Percentiles rank a stretch among this genome's conserved stretches.
Conservation (phyloP, 1,284 basidiomycete genomes). For the Flammula alnicola region DNA sequence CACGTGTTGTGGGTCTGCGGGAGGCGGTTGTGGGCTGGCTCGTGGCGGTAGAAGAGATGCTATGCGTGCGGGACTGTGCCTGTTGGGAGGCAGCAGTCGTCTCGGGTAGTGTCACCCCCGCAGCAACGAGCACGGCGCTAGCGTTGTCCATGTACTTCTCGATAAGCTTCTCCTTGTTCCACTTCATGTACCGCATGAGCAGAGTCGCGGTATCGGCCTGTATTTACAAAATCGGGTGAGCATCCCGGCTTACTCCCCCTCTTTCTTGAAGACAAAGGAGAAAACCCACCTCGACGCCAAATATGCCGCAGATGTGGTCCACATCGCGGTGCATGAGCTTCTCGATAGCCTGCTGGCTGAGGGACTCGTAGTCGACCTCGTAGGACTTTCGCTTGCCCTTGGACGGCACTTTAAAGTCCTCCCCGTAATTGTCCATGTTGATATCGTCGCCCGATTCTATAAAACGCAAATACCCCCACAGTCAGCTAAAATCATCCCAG, state of each 20-base stretch:
- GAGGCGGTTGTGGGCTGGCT: slow-evolving; percentile 26
- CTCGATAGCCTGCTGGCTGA: slow-evolving; percentile 75
- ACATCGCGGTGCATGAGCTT: slow-evolving; percentile 78
- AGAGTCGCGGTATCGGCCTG: slow-evolving; percentile 60
- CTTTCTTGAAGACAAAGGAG: not conserved
- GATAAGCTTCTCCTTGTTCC: slow-evolving; percentile 97
- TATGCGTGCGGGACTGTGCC: slow-evolving; percentile 36
- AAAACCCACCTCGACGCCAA: slow-evolving; percentile 79
- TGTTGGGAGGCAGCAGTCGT: slow-evolving; percentile 39
- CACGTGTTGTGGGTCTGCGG: slow-evolving; percentile 44
- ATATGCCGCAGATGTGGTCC: slow-evolving; percentile 83
- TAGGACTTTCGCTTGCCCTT: slow-evolving; percentile 72
- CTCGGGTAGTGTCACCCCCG: slow-evolving; percentile 58
- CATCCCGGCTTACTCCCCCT: not conserved
- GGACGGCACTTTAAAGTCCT: slow-evolving; percentile 61
- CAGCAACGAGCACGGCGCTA: slow-evolving; percentile 67
- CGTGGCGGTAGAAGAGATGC: slow-evolving; percentile 25
- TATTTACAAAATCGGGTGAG: slow-evolving; percentile 1
- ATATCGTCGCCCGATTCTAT: slow-evolving; percentile 60
- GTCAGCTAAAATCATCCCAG: slow-evolving; percentile 24
- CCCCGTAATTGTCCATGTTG: slow-evolving; percentile 64
- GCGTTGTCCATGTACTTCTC: slow-evolving; percentile 95
- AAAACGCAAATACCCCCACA: slow-evolving; percentile 49
- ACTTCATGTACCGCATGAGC: slow-evolving; percentile 84
- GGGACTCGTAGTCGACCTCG: slow-evolving; percentile 79